phyloP scores from a whole-genome alignment of 108 stramenopile genomes.

The Cafeteria roenbergensis region DNA sequence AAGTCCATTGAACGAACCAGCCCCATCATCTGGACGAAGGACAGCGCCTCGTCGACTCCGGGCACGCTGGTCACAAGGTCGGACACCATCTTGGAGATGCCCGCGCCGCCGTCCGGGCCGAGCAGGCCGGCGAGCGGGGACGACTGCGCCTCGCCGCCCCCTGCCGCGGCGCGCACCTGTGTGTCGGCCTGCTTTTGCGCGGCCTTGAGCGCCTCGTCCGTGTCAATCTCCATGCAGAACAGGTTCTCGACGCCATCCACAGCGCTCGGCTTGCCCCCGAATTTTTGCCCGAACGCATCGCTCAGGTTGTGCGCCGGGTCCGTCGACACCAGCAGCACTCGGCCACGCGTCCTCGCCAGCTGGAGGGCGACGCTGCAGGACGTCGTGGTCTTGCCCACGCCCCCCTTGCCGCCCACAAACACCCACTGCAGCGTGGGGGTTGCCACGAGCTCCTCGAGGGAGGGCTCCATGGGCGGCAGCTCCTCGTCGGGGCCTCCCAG shows the following conservation, averaged over 20 bases:
- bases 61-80: conserved; percentile 86
- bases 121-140: conserved; percentile 43
- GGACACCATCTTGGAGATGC: conserved; percentile 63
- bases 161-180: no score
- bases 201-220: no score
- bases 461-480: conserved; percentile 25
- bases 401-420: conserved; percentile 97
- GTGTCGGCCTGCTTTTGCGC: no score
- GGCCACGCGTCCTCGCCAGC: conserved; percentile 28
- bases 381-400: conserved; percentile 96
- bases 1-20: conserved; percentile 84
- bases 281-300: conserved; percentile 97
- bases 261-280: conserved; percentile 84
- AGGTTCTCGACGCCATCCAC: conserved; percentile 91
- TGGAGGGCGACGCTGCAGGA: conserved; percentile 78
- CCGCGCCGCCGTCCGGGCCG: conserved; percentile 47
- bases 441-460: conserved; percentile 74
- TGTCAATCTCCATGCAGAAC: conserved; percentile 87
- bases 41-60: conserved; percentile 98
- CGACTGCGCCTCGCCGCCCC: no score
- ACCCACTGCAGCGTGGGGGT: conserved; percentile 91
- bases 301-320: conserved; percentile 97
- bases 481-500: no score
- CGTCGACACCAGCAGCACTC: conserved; percentile 77
- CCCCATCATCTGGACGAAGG: conserved; percentile 91